Evolutionary conservation across 2,329 filamentous ascomycete genomes (phyloP), one percentile per base, ranked within the genome.

Genomic region (Aureobasidium zeae): DNA sequence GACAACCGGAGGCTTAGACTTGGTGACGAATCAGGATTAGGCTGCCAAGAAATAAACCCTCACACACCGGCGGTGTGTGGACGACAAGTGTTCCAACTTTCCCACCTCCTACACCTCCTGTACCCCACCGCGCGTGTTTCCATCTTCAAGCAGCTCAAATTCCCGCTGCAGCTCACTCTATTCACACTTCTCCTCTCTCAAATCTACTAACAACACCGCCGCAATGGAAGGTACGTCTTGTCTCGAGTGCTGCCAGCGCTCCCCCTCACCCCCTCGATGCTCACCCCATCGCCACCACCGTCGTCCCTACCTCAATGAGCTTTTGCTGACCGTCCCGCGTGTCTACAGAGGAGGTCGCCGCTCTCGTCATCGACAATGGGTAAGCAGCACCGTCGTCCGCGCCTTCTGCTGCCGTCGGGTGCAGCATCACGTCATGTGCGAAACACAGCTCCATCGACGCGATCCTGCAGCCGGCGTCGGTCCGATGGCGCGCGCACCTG

Each of bases 331-430:
- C 51, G 17, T 17, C 42, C 52, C 38, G 51, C 47, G 49, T 51
- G 47, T 44, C 51, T 73, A 71, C 68, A 96, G 91, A 98, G 81
- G 91, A 98, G 86, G 91, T 98, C 74, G 91, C 91, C 72, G 91
- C 91, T 73, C 88, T 98, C 86, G 91, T 98, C 74, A 96, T 98
- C 76, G 91, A 98, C 88, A 98, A 98, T 96, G 91, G 91, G 91
- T 98, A 89, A 86, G 88, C 76, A 47, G 46, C 43, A 22, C 25
- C 21, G 34, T 47, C 52, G 46, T 52, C 47, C 47, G 38, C 47
- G 72, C 62, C 57, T 39, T 31, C 34, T 34, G 43, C 34, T 21
- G 41, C 29, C 32, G 26, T 16, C 34, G 26, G 26, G 17, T 20
- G 33, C 15, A 15, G 56, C 56, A 58, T 55, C 57, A 56, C 48